Base-by-base conservation (phyloP, 495 filamentous ascomycete genomes). In the Ascobolus immersus region DNA sequence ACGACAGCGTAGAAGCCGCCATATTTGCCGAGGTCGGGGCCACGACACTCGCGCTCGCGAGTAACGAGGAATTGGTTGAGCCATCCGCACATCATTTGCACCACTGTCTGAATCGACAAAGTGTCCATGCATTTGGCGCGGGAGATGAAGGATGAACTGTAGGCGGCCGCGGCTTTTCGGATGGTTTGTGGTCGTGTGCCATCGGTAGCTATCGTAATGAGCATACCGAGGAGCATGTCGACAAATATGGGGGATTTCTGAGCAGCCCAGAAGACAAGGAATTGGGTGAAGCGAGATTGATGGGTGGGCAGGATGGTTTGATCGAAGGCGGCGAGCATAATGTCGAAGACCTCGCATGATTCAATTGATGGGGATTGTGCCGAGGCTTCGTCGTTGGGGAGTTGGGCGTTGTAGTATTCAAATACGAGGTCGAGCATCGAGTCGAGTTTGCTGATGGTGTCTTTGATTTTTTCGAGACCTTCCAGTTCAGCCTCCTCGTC, bases 221-320 rank as follows among this genome's bases (percentile, higher is more conserved):
- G 78, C 0, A 65, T 72, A n/a, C 71, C 67, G 20, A 73, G 72
- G 45, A 93, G 93, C 33, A 65, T 62, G 40, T 82, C 75, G 10
- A 77, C 68, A 18, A 91, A 66, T 23, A 56, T 55, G 2, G 74
- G 68, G 0, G 75, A 77, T 22, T 57, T 59, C 48, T 93, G 78
- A 11, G 75, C 72, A 45, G 90, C 90, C 53, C 90, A 82, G 57
- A 96, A 96, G 24, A 94, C 66, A 3, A 91, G 64, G 44, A 90
- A 89, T 48, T 89, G 78, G 0, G 77, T 71, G 52, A 86, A 78
- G 27, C 84, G 73, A 14, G 75, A 81, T 26, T 71, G 73, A 50
- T 81, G 74, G 15, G 79, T 86, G 13, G 84, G 81, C 11, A 94
- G 62, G 37, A 99, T 81, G 38, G 75, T 77, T 37, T 61, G 73